Conservation (phyloP, 352 stramenopile species). For the Blastocystis sp. region DNA sequence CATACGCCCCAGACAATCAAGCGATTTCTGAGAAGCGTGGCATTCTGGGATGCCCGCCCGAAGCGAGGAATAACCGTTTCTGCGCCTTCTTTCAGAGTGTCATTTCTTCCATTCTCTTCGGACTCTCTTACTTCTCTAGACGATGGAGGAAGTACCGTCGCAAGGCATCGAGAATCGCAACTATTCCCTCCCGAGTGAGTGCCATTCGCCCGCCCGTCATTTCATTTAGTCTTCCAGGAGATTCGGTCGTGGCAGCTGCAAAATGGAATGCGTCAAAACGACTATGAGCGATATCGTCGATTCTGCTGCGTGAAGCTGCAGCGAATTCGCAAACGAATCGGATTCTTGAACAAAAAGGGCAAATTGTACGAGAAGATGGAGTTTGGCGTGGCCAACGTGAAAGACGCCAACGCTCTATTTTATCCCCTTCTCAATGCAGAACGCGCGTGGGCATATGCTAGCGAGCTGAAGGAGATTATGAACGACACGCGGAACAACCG, state of each 20-base stretch:
- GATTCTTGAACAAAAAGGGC: conserved; percentile 28
- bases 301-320: conserved; percentile 56
- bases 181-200: conserved; percentile 27
- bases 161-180: conserved; percentile 21
- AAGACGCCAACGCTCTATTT: conserved; percentile 36
- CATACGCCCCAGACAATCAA: too few relatives aligned
- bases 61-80: neutral
- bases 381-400: conserved; percentile 29
- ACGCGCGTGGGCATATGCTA: conserved; percentile 46
- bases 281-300: conserved; percentile 50
- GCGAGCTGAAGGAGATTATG: conserved; percentile 41
- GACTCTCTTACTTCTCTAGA: neutral
- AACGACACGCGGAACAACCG: conserved; percentile 18
- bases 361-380: conserved; percentile 52
- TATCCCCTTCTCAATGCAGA: conserved; percentile 58
- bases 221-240: conserved; percentile 20
- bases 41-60: neutral
- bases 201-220: too few relatives aligned
- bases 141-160: conserved; percentile 3
- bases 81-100: neutral
- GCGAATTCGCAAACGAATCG: conserved; percentile 38
- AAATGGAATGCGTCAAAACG: conserved; percentile 66
- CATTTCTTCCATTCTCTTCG: neutral
- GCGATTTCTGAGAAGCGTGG: too few relatives aligned
- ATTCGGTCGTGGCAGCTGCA: conserved; percentile 45